These are phyloP conservation scores for Podospora bellae-mahoneyi DNA, from an alignment of 495 filamentous ascomycete species.

Conservation along the genomic window DNA sequence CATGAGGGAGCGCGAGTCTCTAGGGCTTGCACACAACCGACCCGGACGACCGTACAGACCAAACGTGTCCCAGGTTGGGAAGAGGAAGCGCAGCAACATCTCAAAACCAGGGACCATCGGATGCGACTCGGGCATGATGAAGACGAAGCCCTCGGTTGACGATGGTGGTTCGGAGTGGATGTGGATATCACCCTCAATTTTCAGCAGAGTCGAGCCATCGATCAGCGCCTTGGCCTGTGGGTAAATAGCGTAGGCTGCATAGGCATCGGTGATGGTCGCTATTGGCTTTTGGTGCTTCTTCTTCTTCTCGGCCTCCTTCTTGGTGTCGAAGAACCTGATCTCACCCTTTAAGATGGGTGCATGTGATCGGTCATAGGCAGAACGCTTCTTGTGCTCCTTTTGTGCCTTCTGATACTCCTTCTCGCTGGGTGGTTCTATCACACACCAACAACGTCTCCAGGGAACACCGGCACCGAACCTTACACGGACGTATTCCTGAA, in stretches of 20 bases:
- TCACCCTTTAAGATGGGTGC: slow-evolving; percentile 69
- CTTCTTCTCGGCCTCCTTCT: slow-evolving; percentile 67
- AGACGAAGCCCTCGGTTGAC: slow-evolving; percentile 86
- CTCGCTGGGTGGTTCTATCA: slow-evolving; percentile 85
- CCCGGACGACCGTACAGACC: slow-evolving; percentile 87
- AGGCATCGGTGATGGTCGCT: slow-evolving; percentile 85
- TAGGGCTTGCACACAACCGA: slow-evolving; percentile 78
- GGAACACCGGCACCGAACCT: slow-evolving; percentile 94
- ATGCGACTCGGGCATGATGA: slow-evolving; percentile 94
- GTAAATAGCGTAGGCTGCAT: slow-evolving; percentile 91
- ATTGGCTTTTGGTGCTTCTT: slow-evolving; percentile 83
- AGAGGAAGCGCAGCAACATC: slow-evolving; percentile 91
- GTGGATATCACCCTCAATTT: slow-evolving; percentile 87
- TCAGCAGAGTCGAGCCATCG: slow-evolving; percentile 89
- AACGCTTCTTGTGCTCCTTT: slow-evolving; percentile 80
- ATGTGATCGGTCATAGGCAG: slow-evolving; percentile 70
- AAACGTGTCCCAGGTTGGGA: slow-evolving; percentile 93
- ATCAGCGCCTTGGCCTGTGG: slow-evolving; percentile 90
- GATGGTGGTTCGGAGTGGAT: slow-evolving; percentile 72
- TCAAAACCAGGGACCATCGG: slow-evolving; percentile 91
- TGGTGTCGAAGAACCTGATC: slow-evolving; percentile 90
- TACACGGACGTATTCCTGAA: slow-evolving; percentile 94
- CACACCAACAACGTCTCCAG: slow-evolving; percentile 95
- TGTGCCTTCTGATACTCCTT: slow-evolving; percentile 82
- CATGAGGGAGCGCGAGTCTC: slow-evolving; percentile 88